Percentiles rank a stretch among this genome's conserved stretches.
phyloP scores from a whole-genome alignment of 768 basidiomycete species.

The Mycena pura region DNA sequence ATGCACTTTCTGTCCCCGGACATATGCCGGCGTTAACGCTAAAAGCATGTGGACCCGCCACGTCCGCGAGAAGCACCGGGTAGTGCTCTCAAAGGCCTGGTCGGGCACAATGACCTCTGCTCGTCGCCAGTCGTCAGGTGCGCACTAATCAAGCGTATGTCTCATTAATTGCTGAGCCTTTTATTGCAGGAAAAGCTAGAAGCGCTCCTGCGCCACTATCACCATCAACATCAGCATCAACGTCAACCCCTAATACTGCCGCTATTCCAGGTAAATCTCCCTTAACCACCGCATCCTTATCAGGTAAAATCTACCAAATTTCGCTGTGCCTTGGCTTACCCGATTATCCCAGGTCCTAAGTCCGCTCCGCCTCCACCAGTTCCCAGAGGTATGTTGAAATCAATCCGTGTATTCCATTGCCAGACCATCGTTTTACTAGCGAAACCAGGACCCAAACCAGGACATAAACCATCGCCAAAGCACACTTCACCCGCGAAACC shows the following conservation, averaged over 20 bases:
- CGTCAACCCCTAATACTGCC: no score
- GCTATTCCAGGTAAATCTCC: conserved; percentile 15
- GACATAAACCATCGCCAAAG: conserved; percentile 14
- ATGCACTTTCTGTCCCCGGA: conserved; percentile 64
- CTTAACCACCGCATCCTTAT: conserved; percentile 1
- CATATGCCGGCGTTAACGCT: conserved; percentile 64
- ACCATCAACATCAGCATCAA: conserved; percentile 9
- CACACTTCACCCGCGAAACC: conserved; percentile 17
- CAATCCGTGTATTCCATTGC: background rate
- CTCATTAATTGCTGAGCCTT: background rate
- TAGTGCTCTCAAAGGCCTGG: conserved; percentile 59
- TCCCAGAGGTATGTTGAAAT: conserved; percentile 1
- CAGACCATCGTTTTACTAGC: background rate
- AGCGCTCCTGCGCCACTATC: background rate
- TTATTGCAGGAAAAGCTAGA: conserved; percentile 13
- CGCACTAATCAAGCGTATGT: no score
- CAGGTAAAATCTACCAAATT: conserved; percentile 2
- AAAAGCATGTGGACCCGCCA: conserved; percentile 70
- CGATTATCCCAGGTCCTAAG: background rate
- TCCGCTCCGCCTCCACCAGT: conserved; percentile 1
- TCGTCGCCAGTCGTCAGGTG: conserved; percentile 16
- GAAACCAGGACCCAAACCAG: conserved; percentile 22
- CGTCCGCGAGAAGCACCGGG: conserved; percentile 67
- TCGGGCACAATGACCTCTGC: conserved; percentile 21
- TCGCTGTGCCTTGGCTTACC: background rate